Conservation (phyloP, 2,329 filamentous ascomycete species). For the Sarocladium strictum region DNA sequence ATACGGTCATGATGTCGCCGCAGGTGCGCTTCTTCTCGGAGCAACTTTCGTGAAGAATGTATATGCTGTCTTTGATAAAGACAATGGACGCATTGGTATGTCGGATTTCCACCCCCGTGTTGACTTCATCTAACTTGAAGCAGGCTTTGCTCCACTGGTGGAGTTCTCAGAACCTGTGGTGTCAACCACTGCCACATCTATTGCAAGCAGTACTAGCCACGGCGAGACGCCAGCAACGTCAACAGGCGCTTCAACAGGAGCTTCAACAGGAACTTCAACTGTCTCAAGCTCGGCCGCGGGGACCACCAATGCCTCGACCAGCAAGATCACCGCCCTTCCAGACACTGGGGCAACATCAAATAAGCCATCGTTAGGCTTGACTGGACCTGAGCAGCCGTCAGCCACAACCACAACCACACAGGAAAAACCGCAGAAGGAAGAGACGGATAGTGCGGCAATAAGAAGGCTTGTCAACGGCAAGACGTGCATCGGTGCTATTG, state of each 20-base stretch:
- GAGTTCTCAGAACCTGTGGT: not conserved
- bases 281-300: no score
- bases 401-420: constrained; percentile 2
- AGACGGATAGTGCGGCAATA: constrained; percentile 1
- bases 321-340: not conserved
- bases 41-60: constrained; percentile 88
- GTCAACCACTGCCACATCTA: not conserved
- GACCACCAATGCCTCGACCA: not conserved
- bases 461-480: not conserved
- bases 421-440: not conserved
- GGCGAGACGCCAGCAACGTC: not conserved
- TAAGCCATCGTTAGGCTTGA: constrained; percentile 5
- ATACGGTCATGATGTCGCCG: constrained; percentile 63
- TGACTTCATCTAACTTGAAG: not conserved
- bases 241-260: not conserved
- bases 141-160: not conserved
- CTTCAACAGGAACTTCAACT: no score
- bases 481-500: not conserved
- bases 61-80: constrained; percentile 77
- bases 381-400: constrained; percentile 1
- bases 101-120: constrained; percentile 5
- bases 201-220: not conserved
- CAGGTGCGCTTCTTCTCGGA: constrained; percentile 70
- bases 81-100: constrained; percentile 58
- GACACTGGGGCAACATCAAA: not conserved